phyloP scores from a whole-genome alignment of 2,329 filamentous ascomycete species.

The Fusarium coicis region DNA sequence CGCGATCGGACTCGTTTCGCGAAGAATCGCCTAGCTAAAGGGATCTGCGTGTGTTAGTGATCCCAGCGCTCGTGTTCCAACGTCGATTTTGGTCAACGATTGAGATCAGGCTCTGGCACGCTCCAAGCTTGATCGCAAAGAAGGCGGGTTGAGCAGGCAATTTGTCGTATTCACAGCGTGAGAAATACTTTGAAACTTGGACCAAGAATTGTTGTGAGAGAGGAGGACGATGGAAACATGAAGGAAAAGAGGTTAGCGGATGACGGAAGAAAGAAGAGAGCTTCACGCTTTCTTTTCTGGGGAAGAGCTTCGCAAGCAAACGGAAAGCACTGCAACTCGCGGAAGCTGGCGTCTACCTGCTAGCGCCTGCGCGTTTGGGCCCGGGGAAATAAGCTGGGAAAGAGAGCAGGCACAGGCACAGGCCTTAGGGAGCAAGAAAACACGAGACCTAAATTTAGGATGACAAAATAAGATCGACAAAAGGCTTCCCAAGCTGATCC shows the following conservation, averaged over 20 bases:
- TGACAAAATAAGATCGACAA: no score
- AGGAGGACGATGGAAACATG: background rate
- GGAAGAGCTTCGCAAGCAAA: constrained; percentile 40
- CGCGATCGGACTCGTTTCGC: constrained; percentile 14
- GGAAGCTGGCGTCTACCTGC: constrained; percentile 33
- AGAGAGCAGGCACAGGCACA: constrained; percentile 14
- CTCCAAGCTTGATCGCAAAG: constrained; percentile 12
- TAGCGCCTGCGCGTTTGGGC: constrained; percentile 36
- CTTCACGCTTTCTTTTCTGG: constrained; percentile 33
- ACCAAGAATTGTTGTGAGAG: background rate
- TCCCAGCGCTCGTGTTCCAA: background rate
- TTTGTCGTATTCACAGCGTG: background rate
- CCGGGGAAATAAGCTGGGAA: constrained; percentile 36
- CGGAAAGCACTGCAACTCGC: constrained; percentile 19
- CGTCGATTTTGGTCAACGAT: constrained; percentile 2
- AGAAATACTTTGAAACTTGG: background rate
- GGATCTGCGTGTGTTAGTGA: background rate
- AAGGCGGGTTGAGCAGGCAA: background rate
- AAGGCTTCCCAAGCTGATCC: no score
- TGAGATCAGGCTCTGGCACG: constrained; percentile 13
- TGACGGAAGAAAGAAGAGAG: constrained; percentile 20
- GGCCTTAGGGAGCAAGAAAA: no score
- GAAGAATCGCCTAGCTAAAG: background rate
- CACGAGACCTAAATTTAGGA: no score
- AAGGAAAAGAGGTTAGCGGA: background rate